A percentile compares a stretch with the other conserved stretches of the same genome.
Conservation (phyloP, 805 yeast genomes). For the Cephaloascus albidus region DNA sequence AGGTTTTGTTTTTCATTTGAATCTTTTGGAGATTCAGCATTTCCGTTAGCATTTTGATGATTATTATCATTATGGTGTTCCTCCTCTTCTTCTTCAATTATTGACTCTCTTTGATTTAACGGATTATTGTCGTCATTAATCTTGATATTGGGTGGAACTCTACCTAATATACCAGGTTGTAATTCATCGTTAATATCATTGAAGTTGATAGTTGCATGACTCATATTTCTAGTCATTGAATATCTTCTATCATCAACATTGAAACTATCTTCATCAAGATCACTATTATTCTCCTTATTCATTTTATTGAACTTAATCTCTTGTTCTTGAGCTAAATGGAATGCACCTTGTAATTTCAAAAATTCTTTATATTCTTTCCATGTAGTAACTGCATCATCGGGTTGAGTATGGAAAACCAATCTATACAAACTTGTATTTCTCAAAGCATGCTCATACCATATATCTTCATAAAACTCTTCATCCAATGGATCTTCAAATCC, state of each 20-base stretch:
- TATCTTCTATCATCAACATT: background rate
- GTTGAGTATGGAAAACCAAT: constrained; percentile 86
- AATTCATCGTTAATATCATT: constrained; percentile 14
- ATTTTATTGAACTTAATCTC: constrained; percentile 21
- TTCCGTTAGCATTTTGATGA: constrained; percentile 1
- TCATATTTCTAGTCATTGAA: constrained; percentile 1
- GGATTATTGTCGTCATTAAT: background rate
- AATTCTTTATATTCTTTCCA: constrained; percentile 86
- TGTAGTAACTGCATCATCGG: constrained; percentile 81
- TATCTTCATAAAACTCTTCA: constrained; percentile 73
- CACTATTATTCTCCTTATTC: constrained; percentile 7
- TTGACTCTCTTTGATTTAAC: background rate
- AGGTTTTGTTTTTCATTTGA: no score
- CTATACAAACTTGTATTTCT: constrained; percentile 78
- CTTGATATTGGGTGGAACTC: background rate
- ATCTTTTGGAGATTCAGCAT: background rate
- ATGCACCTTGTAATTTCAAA: constrained; percentile 51
- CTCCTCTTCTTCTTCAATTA: constrained; percentile 4
- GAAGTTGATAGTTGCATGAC: constrained; percentile 17
- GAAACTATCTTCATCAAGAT: constrained; percentile 1
- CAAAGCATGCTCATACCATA: constrained; percentile 77
- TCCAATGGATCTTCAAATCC: constrained; percentile 80
- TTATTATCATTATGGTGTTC: constrained; percentile 5
- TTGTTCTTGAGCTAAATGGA: constrained; percentile 27
- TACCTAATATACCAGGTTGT: background rate